A percentile compares a stretch with the other conserved stretches of the same genome.
Conservation (phyloP, 2,329 filamentous ascomycete genomes). For the Pseudovirgaria hyperparasitica region DNA sequence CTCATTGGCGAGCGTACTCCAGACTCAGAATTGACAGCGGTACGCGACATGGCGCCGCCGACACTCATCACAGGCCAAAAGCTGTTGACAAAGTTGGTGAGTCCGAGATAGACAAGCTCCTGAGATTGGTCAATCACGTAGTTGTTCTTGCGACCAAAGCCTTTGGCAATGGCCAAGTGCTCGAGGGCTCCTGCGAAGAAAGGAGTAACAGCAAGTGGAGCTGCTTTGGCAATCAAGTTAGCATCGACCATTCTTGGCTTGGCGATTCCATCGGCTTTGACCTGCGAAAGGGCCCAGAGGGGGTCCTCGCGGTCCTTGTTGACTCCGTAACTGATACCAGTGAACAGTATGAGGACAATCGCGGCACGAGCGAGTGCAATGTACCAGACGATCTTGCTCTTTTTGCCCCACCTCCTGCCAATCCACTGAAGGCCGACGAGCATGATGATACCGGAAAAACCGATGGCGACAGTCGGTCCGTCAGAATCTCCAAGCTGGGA, state of each 20-base stretch:
- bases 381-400: constrained; percentile 45
- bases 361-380: constrained; percentile 48
- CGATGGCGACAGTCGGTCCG: constrained; percentile 46
- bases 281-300: constrained; percentile 46
- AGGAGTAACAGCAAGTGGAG: constrained; percentile 43
- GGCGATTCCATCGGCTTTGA: constrained; percentile 42
- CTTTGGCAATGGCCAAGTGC: constrained; percentile 51
- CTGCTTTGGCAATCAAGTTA: constrained; percentile 40
- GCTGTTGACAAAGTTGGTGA: constrained; percentile 50
- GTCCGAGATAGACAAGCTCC: constrained; percentile 51
- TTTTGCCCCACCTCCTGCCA: constrained; percentile 46
- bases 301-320: constrained; percentile 41
- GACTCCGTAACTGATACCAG: constrained; percentile 49
- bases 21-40: constrained; percentile 53
- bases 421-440: constrained; percentile 44
- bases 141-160: constrained; percentile 48
- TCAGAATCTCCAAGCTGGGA: constrained; percentile 43
- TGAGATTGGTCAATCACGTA: constrained; percentile 53
- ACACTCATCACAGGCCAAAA: constrained; percentile 55
- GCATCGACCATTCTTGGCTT: constrained; percentile 35
- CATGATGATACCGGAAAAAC: constrained; percentile 44
- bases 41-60: constrained; percentile 54
- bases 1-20: constrained; percentile 49
- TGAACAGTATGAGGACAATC: constrained; percentile 48
- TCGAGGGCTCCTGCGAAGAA: constrained; percentile 50